Base-by-base conservation (phyloP, 176 grass and related monocot species). In the Ensete ventricosum region DNA sequence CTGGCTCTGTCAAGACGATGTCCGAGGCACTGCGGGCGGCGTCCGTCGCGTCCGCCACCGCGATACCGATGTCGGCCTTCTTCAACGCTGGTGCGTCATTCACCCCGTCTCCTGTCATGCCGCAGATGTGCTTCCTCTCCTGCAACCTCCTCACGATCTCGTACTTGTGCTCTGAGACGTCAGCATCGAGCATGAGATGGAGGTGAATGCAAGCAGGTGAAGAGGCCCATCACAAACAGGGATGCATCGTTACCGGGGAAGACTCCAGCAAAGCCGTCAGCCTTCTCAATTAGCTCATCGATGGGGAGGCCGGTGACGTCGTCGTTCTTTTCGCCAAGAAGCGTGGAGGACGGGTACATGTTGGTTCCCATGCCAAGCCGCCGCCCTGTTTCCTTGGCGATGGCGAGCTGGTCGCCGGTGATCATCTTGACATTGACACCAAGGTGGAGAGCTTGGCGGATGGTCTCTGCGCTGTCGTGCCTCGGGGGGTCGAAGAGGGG, bases 381-480 rank as follows among this genome's bases (percentile, higher is more conserved):
- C 11, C 93, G 81, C 9, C 89, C 89, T 0, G 93, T 96, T 76
- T 96, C 93, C 87, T 92, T 96, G 29, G 80, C 93, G 69, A 96
- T 96, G 73, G 93, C 93, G 10, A 96, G 93, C 84, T 96, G 93
- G 82, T 96, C 93, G 12, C 93, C 93, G 9, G 93, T 96, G 76
- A 96, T 96, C 93, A 96, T 96, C 85, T 96, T 96, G 8, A 96
- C 93, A 23, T 96, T 96, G 10, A 96, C 93, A 11, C 93, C 93
- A 17, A 96, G 89, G 22, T 81, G 74, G 12, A 96, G 87, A n/a
- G 89, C 93, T 16, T 81, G 89, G 9, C 84, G 87, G 78, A 96
- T 96, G 79, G 93, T 96, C 87, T 96, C 93, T 0, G 89, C 89
- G 26, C 93, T 96, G 87, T 96, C 93, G 49, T 96, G 93, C 64